phyloP scores from a whole-genome alignment of 345 rosid species.

The Populus euphratica region DNA sequence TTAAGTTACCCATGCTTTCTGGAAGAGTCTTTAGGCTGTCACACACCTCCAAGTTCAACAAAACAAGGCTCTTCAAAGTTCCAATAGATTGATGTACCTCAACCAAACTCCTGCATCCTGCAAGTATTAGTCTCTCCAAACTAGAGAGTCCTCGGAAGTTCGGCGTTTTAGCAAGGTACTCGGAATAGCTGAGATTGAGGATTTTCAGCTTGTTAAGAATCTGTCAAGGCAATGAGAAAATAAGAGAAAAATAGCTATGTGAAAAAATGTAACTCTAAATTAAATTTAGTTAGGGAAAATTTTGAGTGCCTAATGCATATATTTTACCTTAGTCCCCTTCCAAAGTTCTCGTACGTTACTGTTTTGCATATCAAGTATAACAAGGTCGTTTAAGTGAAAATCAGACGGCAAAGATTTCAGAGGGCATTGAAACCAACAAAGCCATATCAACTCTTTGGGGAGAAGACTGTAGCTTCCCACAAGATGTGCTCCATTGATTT shows the following conservation, averaged over 20 bases:
- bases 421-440: background rate
- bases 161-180: no score
- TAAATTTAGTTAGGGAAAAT: no score
- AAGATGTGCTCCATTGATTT: background rate
- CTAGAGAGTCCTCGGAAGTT: no score
- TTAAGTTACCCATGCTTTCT: background rate
- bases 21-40: background rate
- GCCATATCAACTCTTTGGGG: constrained; percentile 1
- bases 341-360: background rate
- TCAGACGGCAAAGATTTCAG: background rate
- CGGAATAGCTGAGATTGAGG: no score
- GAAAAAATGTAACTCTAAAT: no score
- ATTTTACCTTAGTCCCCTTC: background rate
- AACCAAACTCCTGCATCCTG: no score
- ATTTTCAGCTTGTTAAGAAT: no score
- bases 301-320: no score
- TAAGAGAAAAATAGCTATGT: no score
- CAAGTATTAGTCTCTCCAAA: no score
- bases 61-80: background rate
- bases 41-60: background rate
- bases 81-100: no score
- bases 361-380: background rate
- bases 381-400: background rate
- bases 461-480: background rate
- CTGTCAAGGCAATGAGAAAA: no score